Evolutionary conservation across 108 stramenopile species (phyloP), one percentile per base, ranked within the genome.

Genomic region (Nitzschia sp.): DNA sequence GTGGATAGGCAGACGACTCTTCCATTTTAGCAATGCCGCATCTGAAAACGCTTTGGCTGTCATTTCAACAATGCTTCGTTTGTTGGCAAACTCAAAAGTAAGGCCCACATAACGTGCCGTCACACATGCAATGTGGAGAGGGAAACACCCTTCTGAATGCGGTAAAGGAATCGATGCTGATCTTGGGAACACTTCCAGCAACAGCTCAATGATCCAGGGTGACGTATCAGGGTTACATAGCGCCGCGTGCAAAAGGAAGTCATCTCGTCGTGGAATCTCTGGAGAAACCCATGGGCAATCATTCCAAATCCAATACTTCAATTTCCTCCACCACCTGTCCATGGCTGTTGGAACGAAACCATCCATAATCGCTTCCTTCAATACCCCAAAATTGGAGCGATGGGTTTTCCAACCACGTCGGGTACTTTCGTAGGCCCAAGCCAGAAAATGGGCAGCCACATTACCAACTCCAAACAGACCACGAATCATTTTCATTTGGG

Each of bases 11-110:
- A 70, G 44, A 41, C 40, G 37, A 37, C 58, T 37, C 20, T 65
- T 70, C 69, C 67, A 73, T 57, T 80, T 86, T 63, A 73, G 51
- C 3, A 80, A 71, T 44, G 67, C 58, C 7, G 83, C 83, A 19
- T 78, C 73, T 1, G 78, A 83, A 67, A 79, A 80, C 29, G 76
- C 81, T 44, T 80, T 71, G 44, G 81, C 74, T 15, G 84, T 53
- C 77, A 85, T 80, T 51, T 83, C 80, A 38, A 87, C 65, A 0
- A 57, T 41, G 24, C 48, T 70, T 53, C 69, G 29, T 48, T 69
- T 69, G 69, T 76, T 69, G 8, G 63, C 34, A 48, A 76, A 76
- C 38, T 76, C 75, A 43, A 67, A 76, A 15, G 68, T 38, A 34
- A 76, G 37, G 3, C 51, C 41, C 24, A 69, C 37, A 44, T 76